These are phyloP conservation scores for Plasmopara muralis DNA, from an alignment of 352 stramenopile species.

Conservation along the genomic window DNA sequence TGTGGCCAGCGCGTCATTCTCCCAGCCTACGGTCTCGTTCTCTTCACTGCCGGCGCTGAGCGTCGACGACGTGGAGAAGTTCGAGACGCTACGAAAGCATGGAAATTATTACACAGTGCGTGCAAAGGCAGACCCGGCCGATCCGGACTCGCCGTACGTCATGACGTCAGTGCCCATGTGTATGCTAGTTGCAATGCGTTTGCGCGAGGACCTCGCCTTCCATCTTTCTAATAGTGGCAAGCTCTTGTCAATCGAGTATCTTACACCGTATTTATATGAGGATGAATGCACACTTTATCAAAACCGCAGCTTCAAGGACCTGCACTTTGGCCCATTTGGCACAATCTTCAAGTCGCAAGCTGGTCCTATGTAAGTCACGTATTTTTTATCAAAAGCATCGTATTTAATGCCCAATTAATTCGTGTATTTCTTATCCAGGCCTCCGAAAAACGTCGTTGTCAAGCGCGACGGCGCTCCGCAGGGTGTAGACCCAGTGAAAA, in stretches of 20 bases:
- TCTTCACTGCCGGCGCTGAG: conserved; percentile 39
- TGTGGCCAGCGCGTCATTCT: conserved; percentile 38
- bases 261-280: conserved; percentile 47
- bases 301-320: conserved; percentile 51
- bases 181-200: conserved; percentile 58
- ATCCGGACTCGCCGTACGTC: conserved; percentile 60
- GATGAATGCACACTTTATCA: conserved; percentile 41
- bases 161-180: conserved; percentile 76
- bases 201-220: conserved; percentile 80
- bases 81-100: conserved; percentile 38
- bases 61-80: conserved; percentile 33
- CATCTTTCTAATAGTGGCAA: conserved; percentile 72
- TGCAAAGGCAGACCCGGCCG: conserved; percentile 46
- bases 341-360: conserved; percentile 52
- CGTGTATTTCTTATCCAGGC: conserved; percentile 20
- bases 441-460: conserved; percentile 51
- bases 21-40: conserved; percentile 63
- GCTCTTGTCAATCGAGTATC: conserved; percentile 76
- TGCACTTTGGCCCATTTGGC: conserved; percentile 51
- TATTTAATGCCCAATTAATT: neutral
- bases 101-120: conserved; percentile 66
- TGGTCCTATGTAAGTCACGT: conserved; percentile 48
- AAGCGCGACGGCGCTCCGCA: conserved; percentile 61
- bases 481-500: conserved; percentile 64
- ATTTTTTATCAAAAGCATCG: neutral